A percentile compares a stretch with the other conserved stretches of the same genome.
Evolutionary conservation across 805 yeast genomes (phyloP).

Genomic region (Nakazawaea ishiwadae): DNA sequence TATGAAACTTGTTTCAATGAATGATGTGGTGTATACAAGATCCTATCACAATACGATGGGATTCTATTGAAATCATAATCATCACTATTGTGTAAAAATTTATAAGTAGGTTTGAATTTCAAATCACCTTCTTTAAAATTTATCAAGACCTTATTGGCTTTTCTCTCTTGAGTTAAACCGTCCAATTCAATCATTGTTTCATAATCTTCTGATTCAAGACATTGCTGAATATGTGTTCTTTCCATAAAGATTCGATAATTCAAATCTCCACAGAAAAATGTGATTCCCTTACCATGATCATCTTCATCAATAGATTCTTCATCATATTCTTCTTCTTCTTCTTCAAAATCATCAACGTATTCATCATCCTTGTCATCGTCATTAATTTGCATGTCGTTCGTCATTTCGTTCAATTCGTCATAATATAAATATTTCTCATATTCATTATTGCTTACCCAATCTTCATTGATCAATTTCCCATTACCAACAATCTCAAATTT

Average conservation of each 20-base stretch:
- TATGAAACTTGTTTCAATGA: conserved; percentile 16
- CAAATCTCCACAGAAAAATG: conserved; percentile 48
- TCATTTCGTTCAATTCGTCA: conserved; percentile 20
- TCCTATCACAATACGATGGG: conserved; percentile 61
- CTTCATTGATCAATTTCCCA: conserved; percentile 7
- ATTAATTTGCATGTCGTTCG: conserved; percentile 10
- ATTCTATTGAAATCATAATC: conserved; percentile 31
- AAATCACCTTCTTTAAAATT: conserved; percentile 46
- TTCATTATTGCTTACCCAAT: conserved; percentile 21
- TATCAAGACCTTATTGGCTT: conserved; percentile 29
- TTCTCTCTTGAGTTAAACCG: conserved; percentile 32
- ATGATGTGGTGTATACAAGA: conserved; percentile 27
- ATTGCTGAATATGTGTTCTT: conserved; percentile 9
- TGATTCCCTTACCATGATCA: conserved; percentile 16
- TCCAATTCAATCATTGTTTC: conserved; percentile 36
- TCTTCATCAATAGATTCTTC: conserved; percentile 14
- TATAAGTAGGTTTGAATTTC: conserved; percentile 51
- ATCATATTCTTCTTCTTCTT: conserved; percentile 9
- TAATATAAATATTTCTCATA: conserved; percentile 18
- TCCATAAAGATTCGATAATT: conserved; percentile 40
- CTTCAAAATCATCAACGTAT: conserved; percentile 15
- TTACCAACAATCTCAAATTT: conserved; percentile 11
- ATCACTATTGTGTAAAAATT: conserved; percentile 23
- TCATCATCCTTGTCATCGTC: conserved; percentile 10
- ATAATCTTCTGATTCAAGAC: conserved; percentile 24